phyloP scores from a whole-genome alignment of 106 monocot genomes.

The Alisma plantagoaquatica region DNA sequence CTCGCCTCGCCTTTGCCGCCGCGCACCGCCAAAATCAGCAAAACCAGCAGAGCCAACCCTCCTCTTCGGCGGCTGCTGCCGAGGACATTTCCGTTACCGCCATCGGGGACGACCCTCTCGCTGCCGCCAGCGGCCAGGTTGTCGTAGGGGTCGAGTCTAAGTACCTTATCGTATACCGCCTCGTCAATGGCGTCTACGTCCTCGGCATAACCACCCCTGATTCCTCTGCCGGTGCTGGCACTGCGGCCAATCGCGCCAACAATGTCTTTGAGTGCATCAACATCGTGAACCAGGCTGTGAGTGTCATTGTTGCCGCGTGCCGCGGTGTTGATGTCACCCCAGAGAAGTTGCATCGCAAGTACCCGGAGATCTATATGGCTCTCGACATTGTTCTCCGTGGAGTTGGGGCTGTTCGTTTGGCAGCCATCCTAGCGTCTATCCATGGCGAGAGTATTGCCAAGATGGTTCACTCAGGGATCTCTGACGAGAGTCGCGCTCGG shows the following conservation, averaged over 20 bases:
- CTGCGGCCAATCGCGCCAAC: constrained; percentile 18
- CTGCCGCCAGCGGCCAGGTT: constrained; percentile 86
- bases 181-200: constrained; percentile 92
- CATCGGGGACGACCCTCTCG: constrained; percentile 94
- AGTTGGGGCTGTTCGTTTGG: constrained; percentile 66
- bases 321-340: constrained; percentile 92
- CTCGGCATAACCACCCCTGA: constrained; percentile 81
- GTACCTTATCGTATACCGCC: constrained; percentile 91
- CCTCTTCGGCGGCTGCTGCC: constrained; percentile 9
- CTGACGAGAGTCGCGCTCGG: constrained; percentile 60
- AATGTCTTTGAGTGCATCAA: constrained; percentile 74
- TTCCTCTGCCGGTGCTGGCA: constrained; percentile 12
- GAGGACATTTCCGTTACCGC: constrained; percentile 41
- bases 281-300: constrained; percentile 85
- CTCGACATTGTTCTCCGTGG: constrained; percentile 96
- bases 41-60: constrained; percentile 3
- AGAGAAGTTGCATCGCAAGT: constrained; percentile 85
- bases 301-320: constrained; percentile 83
- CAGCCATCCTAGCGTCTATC: constrained; percentile 76
- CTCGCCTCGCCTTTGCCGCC: constrained; percentile 58
- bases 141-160: constrained; percentile 80
- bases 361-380: constrained; percentile 97
- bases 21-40: constrained; percentile 6
- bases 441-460: constrained; percentile 89
- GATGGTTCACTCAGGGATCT: constrained; percentile 71